phyloP scores from a whole-genome alignment of 768 basidiomycete species.

The Termitomyces sp. region DNA sequence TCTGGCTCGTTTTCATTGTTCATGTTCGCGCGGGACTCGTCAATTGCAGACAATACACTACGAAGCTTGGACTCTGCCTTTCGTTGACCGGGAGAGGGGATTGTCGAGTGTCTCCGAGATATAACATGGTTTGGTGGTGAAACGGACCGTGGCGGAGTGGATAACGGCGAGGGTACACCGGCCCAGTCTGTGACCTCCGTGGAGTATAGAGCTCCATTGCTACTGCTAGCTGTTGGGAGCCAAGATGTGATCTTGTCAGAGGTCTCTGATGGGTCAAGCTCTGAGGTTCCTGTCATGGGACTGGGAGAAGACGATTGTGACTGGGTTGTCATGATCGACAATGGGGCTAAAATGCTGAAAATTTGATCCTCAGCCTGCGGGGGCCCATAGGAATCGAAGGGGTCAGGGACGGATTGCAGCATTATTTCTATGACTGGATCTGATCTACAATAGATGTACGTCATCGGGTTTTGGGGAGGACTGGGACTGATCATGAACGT shows the following conservation, averaged over 20 bases:
- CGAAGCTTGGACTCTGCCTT: constrained; percentile 69
- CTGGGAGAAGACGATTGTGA: constrained; percentile 59
- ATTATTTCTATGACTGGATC: constrained; percentile 91
- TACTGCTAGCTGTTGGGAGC: constrained; percentile 42
- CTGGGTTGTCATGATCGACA: constrained; percentile 65
- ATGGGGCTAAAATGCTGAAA: constrained; percentile 87
- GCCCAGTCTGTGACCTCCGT: constrained; percentile 58
- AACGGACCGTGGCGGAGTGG: constrained; percentile 45
- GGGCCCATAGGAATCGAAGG: constrained; percentile 89
- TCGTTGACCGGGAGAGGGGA: constrained; percentile 34
- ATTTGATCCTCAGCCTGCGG: constrained; percentile 87
- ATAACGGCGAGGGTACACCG: constrained; percentile 34
- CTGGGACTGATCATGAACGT: constrained; percentile 29
- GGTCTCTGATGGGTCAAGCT: constrained; percentile 31
- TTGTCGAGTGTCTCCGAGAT: constrained; percentile 51
- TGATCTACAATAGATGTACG: constrained; percentile 42
- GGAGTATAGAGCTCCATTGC: constrained; percentile 41
- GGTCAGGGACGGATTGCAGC: constrained; percentile 86
- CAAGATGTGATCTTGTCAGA: constrained; percentile 40
- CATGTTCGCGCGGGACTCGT: constrained; percentile 48
- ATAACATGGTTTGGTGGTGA: constrained; percentile 39
- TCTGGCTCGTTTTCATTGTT: constrained; percentile 24
- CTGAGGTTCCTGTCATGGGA: constrained; percentile 50
- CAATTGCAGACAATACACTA: constrained; percentile 67
- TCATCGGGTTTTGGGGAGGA: neutral